These are phyloP conservation scores for Gnaphalium uliginosum DNA, from an alignment of 129 eudicot species.

Conservation along the genomic window DNA sequence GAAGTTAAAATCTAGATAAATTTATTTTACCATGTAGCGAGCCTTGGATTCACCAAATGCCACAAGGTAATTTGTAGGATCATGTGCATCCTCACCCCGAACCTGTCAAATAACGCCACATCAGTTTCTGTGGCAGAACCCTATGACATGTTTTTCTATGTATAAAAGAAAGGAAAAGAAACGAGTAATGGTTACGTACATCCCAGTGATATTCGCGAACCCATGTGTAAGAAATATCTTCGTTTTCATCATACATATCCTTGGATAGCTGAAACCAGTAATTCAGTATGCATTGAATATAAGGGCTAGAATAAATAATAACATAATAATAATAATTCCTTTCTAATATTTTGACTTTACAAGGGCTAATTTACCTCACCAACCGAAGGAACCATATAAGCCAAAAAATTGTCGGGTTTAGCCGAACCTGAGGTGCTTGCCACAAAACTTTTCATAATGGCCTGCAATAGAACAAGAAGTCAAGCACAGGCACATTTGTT, in stretches of 20 bases:
- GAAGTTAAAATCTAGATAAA: not conserved
- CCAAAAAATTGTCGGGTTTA: slow-evolving; percentile 72
- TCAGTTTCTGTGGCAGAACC: not conserved
- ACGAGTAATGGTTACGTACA: slow-evolving; percentile 44
- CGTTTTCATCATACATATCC: slow-evolving; percentile 77
- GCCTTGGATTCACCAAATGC: slow-evolving; percentile 75
- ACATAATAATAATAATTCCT: not conserved
- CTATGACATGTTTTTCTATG: no score
- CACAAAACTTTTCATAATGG: slow-evolving; percentile 82
- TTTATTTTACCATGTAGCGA: slow-evolving; percentile 56
- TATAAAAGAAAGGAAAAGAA: not conserved
- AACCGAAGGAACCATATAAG: slow-evolving; percentile 85
- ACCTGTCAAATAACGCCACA: slow-evolving; percentile 51
- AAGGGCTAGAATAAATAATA: not conserved
- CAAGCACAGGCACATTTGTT: not conserved
- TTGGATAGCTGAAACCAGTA: slow-evolving; percentile 60
- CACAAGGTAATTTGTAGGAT: slow-evolving; percentile 80
- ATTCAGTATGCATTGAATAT: not conserved
- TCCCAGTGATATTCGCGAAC: slow-evolving; percentile 95
- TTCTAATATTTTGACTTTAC: not conserved
- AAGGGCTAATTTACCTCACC: slow-evolving; percentile 58
- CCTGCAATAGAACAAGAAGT: slow-evolving; percentile 48
- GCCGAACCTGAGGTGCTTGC: slow-evolving; percentile 59
- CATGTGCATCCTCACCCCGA: slow-evolving; percentile 81
- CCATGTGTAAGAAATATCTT: slow-evolving; percentile 86